Conservation (phyloP, 345 rosid genomes). For the Limnanthes douglasii region DNA sequence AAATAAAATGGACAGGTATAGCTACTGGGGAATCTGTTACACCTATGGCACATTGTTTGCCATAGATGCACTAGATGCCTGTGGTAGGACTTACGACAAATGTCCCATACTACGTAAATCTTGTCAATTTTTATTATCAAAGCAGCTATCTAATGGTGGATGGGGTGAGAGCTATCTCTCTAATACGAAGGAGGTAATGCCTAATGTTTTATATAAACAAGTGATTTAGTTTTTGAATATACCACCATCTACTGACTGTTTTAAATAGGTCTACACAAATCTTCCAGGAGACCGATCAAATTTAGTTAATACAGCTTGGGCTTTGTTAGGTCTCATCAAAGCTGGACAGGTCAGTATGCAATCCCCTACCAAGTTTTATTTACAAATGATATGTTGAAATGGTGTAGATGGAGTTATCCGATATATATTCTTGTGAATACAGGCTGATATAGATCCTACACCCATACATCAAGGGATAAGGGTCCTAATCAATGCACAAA, state of each 20-base stretch:
- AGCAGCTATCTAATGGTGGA: slow-evolving; percentile 9
- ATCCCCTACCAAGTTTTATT: too few relatives aligned
- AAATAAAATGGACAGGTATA: too few relatives aligned
- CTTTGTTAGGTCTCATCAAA: slow-evolving; percentile 23
- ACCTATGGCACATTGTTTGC: slow-evolving; percentile 12
- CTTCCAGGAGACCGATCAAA: slow-evolving; percentile 19
- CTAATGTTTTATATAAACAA: not conserved
- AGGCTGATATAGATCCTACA: slow-evolving; percentile 17
- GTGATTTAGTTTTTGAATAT: not conserved
- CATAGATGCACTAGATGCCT: slow-evolving; percentile 6
- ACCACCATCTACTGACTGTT: too few relatives aligned
- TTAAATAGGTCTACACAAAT: slow-evolving; percentile 22
- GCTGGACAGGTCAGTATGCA: slow-evolving; percentile 51
- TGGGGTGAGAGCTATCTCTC: slow-evolving; percentile 14
- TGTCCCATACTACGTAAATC: slow-evolving; percentile 8
- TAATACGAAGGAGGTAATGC: slow-evolving; percentile 4
- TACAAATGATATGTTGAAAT: not conserved
- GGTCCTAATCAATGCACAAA: slow-evolving; percentile 29
- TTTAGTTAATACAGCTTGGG: slow-evolving; percentile 41
- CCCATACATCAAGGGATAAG: slow-evolving; percentile 28
- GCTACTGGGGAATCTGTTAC: slow-evolving; percentile 14
- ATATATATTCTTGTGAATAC: not conserved
- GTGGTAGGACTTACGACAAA: slow-evolving; percentile 8
- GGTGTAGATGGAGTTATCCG: not conserved
- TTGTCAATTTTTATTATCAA: slow-evolving; percentile 1